Conservation (phyloP, 345 rosid genomes). For the Hibiscus mutabilis region DNA sequence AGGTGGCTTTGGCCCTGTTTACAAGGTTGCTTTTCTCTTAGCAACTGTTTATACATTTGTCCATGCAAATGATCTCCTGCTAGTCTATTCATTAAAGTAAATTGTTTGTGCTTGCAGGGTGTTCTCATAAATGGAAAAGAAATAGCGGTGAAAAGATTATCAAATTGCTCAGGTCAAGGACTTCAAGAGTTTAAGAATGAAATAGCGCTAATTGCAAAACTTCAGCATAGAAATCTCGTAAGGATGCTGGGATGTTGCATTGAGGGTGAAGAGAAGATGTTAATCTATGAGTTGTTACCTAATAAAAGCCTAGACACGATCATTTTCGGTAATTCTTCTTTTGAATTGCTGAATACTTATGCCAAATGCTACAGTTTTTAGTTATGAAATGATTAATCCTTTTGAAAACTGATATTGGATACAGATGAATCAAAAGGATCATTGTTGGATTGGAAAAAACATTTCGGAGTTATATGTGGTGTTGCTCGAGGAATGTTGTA, state of each 20-base stretch:
- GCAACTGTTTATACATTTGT: too few species aligned
- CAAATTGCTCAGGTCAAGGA: conserved; percentile 28
- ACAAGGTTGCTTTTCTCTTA: background rate
- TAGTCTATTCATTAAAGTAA: too few species aligned
- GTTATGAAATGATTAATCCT: too few species aligned
- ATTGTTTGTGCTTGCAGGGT: conserved; percentile 12
- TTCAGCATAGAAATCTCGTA: conserved; percentile 74
- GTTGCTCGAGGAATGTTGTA: background rate
- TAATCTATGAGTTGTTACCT: conserved; percentile 55
- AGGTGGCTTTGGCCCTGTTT: conserved; percentile 60
- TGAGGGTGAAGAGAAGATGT: conserved; percentile 43
- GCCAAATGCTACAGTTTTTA: background rate
- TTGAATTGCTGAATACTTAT: background rate
- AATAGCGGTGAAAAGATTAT: conserved; percentile 27
- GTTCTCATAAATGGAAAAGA: conserved; percentile 15
- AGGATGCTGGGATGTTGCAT: conserved; percentile 58
- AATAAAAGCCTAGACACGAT: conserved; percentile 49
- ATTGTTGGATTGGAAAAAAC: background rate
- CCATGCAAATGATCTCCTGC: too few species aligned
- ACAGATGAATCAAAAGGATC: background rate
- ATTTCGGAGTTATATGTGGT: background rate
- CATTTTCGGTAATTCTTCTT: conserved; percentile 38
- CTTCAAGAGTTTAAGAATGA: conserved; percentile 44
- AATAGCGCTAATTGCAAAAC: conserved; percentile 32
- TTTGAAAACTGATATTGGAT: background rate